A percentile compares a stretch with the other conserved stretches of the same genome.
These are phyloP conservation scores for Vaccinium corymbosum DNA, from an alignment of 148 eudicot species.

Conservation along the genomic window DNA sequence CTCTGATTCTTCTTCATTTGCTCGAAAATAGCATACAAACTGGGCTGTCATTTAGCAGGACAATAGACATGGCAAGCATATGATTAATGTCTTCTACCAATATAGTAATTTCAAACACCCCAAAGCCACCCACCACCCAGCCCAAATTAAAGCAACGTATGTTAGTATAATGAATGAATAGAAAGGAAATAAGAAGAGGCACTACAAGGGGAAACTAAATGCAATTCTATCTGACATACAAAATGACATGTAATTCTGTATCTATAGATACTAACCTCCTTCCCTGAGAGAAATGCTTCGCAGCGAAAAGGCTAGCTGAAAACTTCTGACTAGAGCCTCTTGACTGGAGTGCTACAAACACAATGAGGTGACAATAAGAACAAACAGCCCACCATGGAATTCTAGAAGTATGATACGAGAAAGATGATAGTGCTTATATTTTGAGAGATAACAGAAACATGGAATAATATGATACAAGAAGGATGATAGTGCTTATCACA, in stretches of 20 bases:
- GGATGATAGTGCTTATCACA: not conserved
- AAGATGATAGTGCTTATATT: not conserved
- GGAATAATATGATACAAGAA: not conserved
- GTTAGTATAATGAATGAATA: not conserved
- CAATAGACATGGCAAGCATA: not conserved
- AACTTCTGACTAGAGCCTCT: conserved; percentile 81
- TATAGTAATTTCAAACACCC: not conserved
- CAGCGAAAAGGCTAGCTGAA: conserved; percentile 93
- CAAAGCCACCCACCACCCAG: not conserved
- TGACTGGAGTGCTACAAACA: conserved; percentile 66
- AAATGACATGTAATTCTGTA: not conserved
- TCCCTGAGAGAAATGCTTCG: conserved; percentile 63
- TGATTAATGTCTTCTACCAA: not conserved
- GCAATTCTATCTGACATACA: not conserved
- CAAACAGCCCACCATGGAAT: not conserved
- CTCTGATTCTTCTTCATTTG: not conserved
- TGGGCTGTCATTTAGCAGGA: not conserved
- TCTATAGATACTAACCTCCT: conserved; percentile 52
- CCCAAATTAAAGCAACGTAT: not conserved
- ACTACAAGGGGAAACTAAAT: not conserved
- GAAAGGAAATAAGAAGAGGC: not conserved
- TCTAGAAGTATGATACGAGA: not conserved
- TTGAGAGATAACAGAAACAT: not conserved
- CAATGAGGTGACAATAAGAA: conserved; percentile 14
- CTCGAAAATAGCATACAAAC: not conserved